Base-by-base conservation (phyloP, 441 rosid species). In the Corymbia citriodora region DNA sequence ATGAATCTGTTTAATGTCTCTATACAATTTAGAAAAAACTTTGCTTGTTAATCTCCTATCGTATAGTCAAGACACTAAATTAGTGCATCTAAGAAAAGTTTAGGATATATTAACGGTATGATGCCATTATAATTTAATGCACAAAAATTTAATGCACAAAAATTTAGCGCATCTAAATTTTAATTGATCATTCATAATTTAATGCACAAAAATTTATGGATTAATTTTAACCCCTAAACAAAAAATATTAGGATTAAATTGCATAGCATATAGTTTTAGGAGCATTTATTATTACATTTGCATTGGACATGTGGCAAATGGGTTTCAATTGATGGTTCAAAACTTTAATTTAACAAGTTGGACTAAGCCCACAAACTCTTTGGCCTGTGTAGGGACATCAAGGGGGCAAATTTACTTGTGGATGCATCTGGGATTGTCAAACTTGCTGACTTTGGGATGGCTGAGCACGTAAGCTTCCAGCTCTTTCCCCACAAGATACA, bases 391-490 rank as follows among this genome's bases (percentile, higher is more conserved):
- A 98, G 99, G 96, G 99, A 98, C 91, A 98, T 98, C 90, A 98
- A 98, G 93, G 99, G 99, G 57, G 99, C 98, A 90, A 97, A 97
- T 95, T 94, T 98, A 92, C 99, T 97, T 88, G 99, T 97, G 87
- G 98, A 98, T 94, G 98, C 99, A 90, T 94, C 92, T 90, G 99
- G 99, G 54, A 98, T 97, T 53, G 99, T 98, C 89, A 98, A 98
- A 94, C 98, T 98, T 87, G 99, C 99, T n/a, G 99, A 97, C 92
- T 98, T 98, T 93, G 99, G 99, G 93, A 97, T 96, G 99, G 96
- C 99, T 63, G 97, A 98, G 94, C 99, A 95, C 91, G 99, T 98
- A 92, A 96, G 98, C 94, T 74, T 48, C 59, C 82, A 2, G 52
- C 91, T 82, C 82, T 72, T 53, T 53, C 45, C 29, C 49, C 29